phyloP scores from a whole-genome alignment of 2,329 filamentous ascomycete species.

The Colletotrichum horii region DNA sequence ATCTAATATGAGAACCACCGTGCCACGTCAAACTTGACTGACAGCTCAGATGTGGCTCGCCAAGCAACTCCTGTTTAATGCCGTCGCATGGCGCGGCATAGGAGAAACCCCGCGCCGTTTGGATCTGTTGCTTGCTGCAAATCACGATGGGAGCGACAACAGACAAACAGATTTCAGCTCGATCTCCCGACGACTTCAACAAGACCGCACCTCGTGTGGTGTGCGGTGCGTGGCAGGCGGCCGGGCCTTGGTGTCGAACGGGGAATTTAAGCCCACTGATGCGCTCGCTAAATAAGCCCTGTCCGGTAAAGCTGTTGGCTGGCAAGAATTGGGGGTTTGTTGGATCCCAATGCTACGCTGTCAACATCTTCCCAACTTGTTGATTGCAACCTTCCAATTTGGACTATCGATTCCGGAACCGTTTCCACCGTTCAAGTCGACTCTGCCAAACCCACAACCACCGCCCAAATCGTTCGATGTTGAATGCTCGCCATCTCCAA shows the following conservation, averaged over 20 bases:
- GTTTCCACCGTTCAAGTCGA: not conserved
- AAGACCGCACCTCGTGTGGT: not conserved
- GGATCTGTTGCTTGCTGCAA: not conserved
- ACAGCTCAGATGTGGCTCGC: not conserved
- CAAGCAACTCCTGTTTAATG: not conserved
- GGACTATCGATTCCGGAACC: not conserved
- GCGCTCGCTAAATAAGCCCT: constrained; percentile 5
- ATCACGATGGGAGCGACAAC: not conserved
- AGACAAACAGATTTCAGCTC: not conserved
- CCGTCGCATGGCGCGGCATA: not conserved
- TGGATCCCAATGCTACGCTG: not conserved
- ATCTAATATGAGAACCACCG: not conserved
- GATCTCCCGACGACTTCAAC: not conserved
- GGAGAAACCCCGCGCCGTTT: not conserved
- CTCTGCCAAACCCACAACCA: not conserved
- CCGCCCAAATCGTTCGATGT: not conserved
- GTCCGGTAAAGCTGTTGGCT: not conserved
- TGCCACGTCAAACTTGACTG: not conserved
- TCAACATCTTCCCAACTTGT: not conserved
- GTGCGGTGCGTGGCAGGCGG: not conserved
- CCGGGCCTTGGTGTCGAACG: not conserved
- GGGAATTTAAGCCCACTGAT: not conserved
- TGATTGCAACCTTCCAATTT: not conserved
- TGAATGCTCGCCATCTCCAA: not conserved
- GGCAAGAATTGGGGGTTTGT: not conserved